Percentiles rank a stretch among this genome's conserved stretches.
phyloP scores from a whole-genome alignment of 2,329 filamentous ascomycete species.

The Parastagonospora avenae region DNA sequence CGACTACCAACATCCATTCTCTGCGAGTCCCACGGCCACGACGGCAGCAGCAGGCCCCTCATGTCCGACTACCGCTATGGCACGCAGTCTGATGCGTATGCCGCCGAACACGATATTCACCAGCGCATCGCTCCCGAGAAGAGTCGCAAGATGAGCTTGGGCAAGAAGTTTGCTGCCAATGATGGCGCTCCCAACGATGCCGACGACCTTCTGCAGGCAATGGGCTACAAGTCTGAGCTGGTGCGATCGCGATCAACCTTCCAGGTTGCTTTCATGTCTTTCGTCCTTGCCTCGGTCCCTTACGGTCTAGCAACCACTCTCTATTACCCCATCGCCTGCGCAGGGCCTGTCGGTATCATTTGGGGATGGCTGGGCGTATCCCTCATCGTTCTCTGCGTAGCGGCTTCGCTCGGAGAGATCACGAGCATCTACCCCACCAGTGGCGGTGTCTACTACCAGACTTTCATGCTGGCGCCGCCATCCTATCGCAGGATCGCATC shows the following conservation, averaged over 20 bases:
- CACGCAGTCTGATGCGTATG: conserved; percentile 42
- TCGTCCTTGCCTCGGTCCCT: conserved; percentile 75
- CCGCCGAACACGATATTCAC: conserved; percentile 37
- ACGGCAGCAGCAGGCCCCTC: conserved; percentile 16
- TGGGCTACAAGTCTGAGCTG: conserved; percentile 71
- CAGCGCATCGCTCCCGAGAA: conserved; percentile 25
- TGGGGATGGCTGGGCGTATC: conserved; percentile 75
- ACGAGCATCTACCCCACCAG: conserved; percentile 78
- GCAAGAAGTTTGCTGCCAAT: conserved; percentile 27
- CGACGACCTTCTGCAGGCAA: conserved; percentile 66
- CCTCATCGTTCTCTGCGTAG: conserved; percentile 71
- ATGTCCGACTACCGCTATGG: conserved; percentile 35
- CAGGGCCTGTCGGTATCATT: conserved; percentile 71
- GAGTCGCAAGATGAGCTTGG: conserved; percentile 31
- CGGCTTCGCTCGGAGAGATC: conserved; percentile 73
- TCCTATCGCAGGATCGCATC: conserved; percentile 66
- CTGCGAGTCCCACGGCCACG: conserved; percentile 4
- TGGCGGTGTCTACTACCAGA: conserved; percentile 79
- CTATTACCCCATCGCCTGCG: conserved; percentile 68
- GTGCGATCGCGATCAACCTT: conserved; percentile 68
- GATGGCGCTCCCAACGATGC: conserved; percentile 51
- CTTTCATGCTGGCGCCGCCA: conserved; percentile 72
- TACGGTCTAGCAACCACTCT: conserved; percentile 75
- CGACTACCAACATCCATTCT: conserved; percentile 14
- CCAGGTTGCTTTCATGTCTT: conserved; percentile 77